Evolutionary conservation across 352 stramenopile genomes (phyloP).

Genomic region (Globisporangium echinulatum): DNA sequence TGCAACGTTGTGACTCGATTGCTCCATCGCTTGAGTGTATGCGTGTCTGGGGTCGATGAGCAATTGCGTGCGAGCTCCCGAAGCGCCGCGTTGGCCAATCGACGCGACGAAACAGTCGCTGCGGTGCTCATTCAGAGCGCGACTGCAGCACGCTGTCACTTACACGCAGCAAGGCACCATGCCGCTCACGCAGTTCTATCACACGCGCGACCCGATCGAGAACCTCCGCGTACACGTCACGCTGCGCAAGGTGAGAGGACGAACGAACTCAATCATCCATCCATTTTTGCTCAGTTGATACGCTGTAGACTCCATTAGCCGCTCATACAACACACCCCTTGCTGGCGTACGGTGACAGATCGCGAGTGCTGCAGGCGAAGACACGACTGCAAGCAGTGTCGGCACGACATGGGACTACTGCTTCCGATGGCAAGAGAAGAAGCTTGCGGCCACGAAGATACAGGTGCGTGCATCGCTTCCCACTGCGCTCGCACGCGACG

Average conservation of each 20-base stretch:
- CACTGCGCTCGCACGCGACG: neutral
- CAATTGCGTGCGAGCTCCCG: neutral
- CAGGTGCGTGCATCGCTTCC: neutral
- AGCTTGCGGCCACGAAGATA: constrained; percentile 17
- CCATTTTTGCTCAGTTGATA: neutral
- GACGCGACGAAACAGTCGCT: neutral
- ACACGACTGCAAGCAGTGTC: constrained; percentile 9
- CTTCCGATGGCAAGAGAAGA: constrained; percentile 58
- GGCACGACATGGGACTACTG: constrained; percentile 35
- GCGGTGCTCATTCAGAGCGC: too few relatives aligned
- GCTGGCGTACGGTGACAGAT: constrained; percentile 1
- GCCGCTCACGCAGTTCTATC: constrained; percentile 50
- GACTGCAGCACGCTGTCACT: too few relatives aligned
- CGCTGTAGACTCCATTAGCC: too few relatives aligned
- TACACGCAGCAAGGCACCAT: constrained; percentile 7
- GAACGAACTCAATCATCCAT: too few relatives aligned
- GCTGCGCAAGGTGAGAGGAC: constrained; percentile 42
- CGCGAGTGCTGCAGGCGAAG: neutral
- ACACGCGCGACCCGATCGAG: constrained; percentile 70
- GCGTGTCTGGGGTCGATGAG: neutral
- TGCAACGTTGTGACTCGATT: too few relatives aligned
- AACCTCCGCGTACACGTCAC: constrained; percentile 51
- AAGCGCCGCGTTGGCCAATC: too few relatives aligned
- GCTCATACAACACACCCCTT: neutral
- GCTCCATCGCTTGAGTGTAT: neutral